Conservation (phyloP, 2,329 filamentous ascomycete genomes). For the Neofusicoccum sp. region DNA sequence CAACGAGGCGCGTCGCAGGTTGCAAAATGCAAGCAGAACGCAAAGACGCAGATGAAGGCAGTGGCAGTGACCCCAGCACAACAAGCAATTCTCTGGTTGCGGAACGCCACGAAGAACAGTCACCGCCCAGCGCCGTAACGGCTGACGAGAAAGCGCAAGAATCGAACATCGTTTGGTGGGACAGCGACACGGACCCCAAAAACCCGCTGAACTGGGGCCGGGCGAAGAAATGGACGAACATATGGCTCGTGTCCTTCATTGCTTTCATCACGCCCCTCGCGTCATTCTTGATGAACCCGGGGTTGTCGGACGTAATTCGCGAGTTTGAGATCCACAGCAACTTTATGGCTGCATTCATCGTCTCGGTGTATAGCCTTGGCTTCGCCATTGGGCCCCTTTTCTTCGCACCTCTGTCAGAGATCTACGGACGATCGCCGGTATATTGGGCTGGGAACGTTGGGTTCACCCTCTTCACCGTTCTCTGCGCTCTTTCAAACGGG, state of each 20-base stretch:
- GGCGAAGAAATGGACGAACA: constrained; percentile 30
- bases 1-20: too few species aligned
- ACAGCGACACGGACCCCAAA: constrained; percentile 23
- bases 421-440: constrained; percentile 26
- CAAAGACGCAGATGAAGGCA: too few species aligned
- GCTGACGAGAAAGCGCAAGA: neutral
- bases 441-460: constrained; percentile 23
- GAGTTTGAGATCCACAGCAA: constrained; percentile 22
- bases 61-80: too few species aligned
- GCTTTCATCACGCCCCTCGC: constrained; percentile 31
- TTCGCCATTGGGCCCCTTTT: constrained; percentile 29
- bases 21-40: too few species aligned
- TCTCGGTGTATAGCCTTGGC: constrained; percentile 30
- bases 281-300: constrained; percentile 28
- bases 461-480: constrained; percentile 26
- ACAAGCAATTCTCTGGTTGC: too few species aligned
- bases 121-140: too few species aligned
- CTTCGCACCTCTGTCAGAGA: constrained; percentile 29
- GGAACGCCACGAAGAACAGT: too few species aligned
- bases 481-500: constrained; percentile 25
- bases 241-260: constrained; percentile 30
- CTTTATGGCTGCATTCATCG: constrained; percentile 22
- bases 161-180: constrained; percentile 6
- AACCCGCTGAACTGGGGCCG: constrained; percentile 27
- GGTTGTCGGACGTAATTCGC: constrained; percentile 24